Conservation (phyloP, 257 asterid species). For the Solanum gandarillasii region DNA sequence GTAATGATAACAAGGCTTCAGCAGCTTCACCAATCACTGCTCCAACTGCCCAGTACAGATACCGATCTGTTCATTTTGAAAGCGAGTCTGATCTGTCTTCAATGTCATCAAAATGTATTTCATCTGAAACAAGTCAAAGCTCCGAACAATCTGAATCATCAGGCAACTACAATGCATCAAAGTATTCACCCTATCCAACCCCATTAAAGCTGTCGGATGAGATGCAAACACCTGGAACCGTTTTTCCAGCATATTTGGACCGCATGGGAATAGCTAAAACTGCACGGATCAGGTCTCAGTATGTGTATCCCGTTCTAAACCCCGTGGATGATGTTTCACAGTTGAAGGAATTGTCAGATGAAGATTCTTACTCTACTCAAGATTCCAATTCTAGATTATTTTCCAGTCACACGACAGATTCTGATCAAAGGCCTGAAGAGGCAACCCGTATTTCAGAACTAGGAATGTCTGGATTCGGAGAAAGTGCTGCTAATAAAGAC, state of each 20-base stretch:
- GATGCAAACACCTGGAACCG: constrained; percentile 92
- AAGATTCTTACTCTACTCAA: constrained; percentile 17
- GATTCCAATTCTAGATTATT: neutral
- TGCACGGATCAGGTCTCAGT: constrained; percentile 55
- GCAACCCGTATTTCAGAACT: constrained; percentile 10
- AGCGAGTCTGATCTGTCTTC: constrained; percentile 8
- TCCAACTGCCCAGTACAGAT: constrained; percentile 21
- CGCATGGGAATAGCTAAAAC: constrained; percentile 31
- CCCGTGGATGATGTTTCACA: constrained; percentile 30
- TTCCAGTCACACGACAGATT: constrained; percentile 8
- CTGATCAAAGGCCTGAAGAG: constrained; percentile 15
- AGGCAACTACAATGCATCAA: constrained; percentile 10
- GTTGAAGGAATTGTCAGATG: constrained; percentile 35
- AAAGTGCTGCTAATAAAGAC: constrained; percentile 20
- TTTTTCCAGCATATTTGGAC: constrained; percentile 51
- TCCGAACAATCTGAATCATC: constrained; percentile 24
- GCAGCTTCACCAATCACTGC: constrained; percentile 26
- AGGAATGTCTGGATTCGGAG: neutral
- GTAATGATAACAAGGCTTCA: constrained; percentile 9
- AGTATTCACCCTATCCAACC: constrained; percentile 62
- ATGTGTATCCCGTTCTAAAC: constrained; percentile 39
- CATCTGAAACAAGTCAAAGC: constrained; percentile 29
- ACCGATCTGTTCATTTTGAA: constrained; percentile 30
- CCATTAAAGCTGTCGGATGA: constrained; percentile 68
- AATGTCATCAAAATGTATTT: constrained; percentile 30